These are phyloP conservation scores for Fusarium luffae DNA, from an alignment of 2,329 filamentous ascomycete species.

Conservation along the genomic window DNA sequence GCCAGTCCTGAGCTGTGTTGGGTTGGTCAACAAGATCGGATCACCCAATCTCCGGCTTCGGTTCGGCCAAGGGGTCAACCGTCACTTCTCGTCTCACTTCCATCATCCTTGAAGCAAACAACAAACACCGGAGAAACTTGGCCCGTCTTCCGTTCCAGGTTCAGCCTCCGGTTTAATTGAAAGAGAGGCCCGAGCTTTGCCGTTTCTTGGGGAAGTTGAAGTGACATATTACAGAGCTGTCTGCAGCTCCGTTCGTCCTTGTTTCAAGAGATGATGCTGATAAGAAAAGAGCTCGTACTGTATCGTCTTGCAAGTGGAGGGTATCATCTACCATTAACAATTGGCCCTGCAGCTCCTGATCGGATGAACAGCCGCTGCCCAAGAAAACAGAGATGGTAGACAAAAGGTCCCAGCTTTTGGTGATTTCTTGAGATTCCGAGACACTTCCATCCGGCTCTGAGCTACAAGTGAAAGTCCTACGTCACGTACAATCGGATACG, in stretches of 20 bases:
- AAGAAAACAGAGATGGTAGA: neutral
- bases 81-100: slow-evolving; percentile 11
- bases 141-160: slow-evolving; percentile 20
- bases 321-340: neutral
- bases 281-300: slow-evolving; percentile 14
- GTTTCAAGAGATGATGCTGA: slow-evolving; percentile 10
- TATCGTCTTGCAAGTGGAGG: neutral
- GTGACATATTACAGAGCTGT: slow-evolving; percentile 35
- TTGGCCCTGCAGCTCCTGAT: neutral
- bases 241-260: slow-evolving; percentile 34
- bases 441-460: slow-evolving; percentile 8
- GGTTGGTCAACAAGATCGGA: neutral
- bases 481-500: slow-evolving; percentile 21
- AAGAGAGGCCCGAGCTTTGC: slow-evolving; percentile 26
- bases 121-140: slow-evolving; percentile 30
- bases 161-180: neutral
- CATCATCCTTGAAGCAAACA: slow-evolving; percentile 13
- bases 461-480: slow-evolving; percentile 28
- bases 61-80: slow-evolving; percentile 6
- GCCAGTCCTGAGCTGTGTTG: slow-evolving; percentile 14
- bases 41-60: slow-evolving; percentile 13
- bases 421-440: slow-evolving; percentile 12
- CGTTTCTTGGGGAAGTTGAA: slow-evolving; percentile 13
- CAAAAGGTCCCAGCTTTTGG: slow-evolving; percentile 10
- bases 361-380: neutral